Evolutionary conservation across 768 basidiomycete species (phyloP), one percentile per base, ranked within the genome.

Genomic region (Fomitopsis serialis): DNA sequence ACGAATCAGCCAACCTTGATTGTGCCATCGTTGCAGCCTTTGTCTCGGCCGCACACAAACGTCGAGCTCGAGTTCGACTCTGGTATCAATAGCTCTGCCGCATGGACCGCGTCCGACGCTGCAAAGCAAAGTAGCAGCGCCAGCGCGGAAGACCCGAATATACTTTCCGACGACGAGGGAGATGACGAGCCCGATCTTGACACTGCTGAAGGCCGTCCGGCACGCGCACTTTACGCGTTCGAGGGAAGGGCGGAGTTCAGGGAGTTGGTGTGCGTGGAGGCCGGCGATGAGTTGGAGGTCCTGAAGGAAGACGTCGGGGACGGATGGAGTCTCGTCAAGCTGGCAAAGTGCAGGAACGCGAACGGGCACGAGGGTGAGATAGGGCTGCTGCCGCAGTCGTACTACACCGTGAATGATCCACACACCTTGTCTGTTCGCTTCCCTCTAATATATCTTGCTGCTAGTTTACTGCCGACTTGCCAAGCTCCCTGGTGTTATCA

Each of bases 301-400:
- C 61, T 93, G 47, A 84, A 80, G 57, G 86, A 88, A 55, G 77
- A 88, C 50, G 73, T 83, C 1, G 82, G 81, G 7, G 87, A 90
- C 57, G 89, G 89, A 5, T 91, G 89, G 89, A 90, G 89, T 68
- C 72, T 92, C 34, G 85, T 85, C 13, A 80, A 74, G 69, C 76
- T 59, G 9, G 58, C 50, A 23, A 54, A 42, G 32, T 57, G 34
- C 35, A 24, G 36, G 50, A 40, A 22, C 7, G 54, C 46, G 25
- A 27, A 40, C 27, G 56, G 23, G 25, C 67, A 60, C 11, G 71
- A 66, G n/a, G 81, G 80, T 27, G 81, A 84, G 62, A 68, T 87
- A 52, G 89, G 89, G 1, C 67, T 91, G 54, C 58, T 91, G 45
- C 89, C 89, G 19, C 74, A 75, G 40, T 71, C 79, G 11, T 89